These are phyloP conservation scores for Candida tallmaniae DNA, from an alignment of 805 yeast species.

Conservation along the genomic window DNA sequence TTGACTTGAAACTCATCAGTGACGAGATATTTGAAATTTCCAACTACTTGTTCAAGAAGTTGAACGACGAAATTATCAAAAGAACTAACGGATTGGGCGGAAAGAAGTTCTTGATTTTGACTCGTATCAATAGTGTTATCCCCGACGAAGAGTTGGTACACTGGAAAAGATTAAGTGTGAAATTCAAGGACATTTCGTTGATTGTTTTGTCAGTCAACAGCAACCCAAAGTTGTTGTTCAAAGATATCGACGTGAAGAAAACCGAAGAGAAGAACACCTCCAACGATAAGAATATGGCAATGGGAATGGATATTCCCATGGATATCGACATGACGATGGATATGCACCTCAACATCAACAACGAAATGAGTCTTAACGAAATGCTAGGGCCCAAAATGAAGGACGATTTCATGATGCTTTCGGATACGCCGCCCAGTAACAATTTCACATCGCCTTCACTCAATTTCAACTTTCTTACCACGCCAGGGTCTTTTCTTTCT, in stretches of 20 bases:
- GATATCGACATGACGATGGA: too few species aligned
- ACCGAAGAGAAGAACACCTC: background rate
- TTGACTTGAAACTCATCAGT: slow-evolving; percentile 45
- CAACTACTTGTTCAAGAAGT: slow-evolving; percentile 34
- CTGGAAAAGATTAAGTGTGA: slow-evolving; percentile 69
- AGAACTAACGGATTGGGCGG: slow-evolving; percentile 39
- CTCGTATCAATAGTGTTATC: slow-evolving; percentile 66
- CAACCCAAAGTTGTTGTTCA: slow-evolving; percentile 44
- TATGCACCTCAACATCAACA: too few species aligned
- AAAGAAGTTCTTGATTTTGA: slow-evolving; percentile 59
- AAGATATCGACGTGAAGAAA: background rate
- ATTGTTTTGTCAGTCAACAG: slow-evolving; percentile 67
- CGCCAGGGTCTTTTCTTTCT: slow-evolving; percentile 3
- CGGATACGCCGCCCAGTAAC: slow-evolving; percentile 1
- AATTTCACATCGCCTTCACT: slow-evolving; percentile 5
- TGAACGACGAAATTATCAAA: slow-evolving; percentile 30
- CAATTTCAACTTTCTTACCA: slow-evolving; percentile 3
- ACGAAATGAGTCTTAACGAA: too few species aligned
- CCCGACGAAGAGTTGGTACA: slow-evolving; percentile 80
- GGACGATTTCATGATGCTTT: background rate
- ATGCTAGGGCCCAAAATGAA: too few species aligned
- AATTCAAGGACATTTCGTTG: slow-evolving; percentile 51
- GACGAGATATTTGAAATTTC: slow-evolving; percentile 67
- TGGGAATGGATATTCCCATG: background rate
- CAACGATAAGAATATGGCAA: background rate